A percentile compares a stretch with the other conserved stretches of the same genome.
These are phyloP conservation scores for Calonectria pseudoturangicola DNA, from an alignment of 2,329 filamentous ascomycete species.

Conservation along the genomic window DNA sequence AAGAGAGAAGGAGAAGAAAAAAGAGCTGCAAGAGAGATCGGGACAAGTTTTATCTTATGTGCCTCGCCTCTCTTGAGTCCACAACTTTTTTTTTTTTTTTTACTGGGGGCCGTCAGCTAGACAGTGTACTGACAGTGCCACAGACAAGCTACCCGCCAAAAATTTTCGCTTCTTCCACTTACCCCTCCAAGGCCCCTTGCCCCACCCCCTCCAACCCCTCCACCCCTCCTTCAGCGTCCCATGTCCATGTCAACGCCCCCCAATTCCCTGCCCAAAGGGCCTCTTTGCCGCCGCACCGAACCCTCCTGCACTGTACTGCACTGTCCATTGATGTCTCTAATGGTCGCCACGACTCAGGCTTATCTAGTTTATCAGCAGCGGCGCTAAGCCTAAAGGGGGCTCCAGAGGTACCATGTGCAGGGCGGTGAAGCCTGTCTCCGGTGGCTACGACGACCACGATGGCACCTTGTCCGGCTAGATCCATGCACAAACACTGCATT, in stretches of 20 bases:
- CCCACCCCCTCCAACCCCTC: constrained; percentile 48
- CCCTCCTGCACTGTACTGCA: constrained; percentile 29
- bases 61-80: constrained; percentile 51
- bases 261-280: constrained; percentile 20
- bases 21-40: constrained; percentile 55
- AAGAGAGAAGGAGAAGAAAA: constrained; percentile 56
- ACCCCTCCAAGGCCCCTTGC: constrained; percentile 44
- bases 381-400: constrained; percentile 46
- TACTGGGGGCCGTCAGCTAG: constrained; percentile 39
- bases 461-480: constrained; percentile 43
- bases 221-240: constrained; percentile 51
- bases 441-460: constrained; percentile 30
- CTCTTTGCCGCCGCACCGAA: constrained; percentile 32
- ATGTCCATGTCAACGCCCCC: constrained; percentile 29
- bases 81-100: constrained; percentile 58
- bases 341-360: constrained; percentile 55
- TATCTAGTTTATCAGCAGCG: constrained; percentile 57
- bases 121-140: constrained; percentile 33
- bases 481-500: constrained; percentile 50
- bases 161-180: constrained; percentile 46
- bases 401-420: constrained; percentile 39
- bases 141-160: constrained; percentile 47
- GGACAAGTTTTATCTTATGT: constrained; percentile 60
- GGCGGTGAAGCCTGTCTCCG: constrained; percentile 52
- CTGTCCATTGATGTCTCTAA: constrained; percentile 28